Base-by-base conservation (phyloP, 2,329 filamentous ascomycete species). In the Mariannaea elegans region DNA sequence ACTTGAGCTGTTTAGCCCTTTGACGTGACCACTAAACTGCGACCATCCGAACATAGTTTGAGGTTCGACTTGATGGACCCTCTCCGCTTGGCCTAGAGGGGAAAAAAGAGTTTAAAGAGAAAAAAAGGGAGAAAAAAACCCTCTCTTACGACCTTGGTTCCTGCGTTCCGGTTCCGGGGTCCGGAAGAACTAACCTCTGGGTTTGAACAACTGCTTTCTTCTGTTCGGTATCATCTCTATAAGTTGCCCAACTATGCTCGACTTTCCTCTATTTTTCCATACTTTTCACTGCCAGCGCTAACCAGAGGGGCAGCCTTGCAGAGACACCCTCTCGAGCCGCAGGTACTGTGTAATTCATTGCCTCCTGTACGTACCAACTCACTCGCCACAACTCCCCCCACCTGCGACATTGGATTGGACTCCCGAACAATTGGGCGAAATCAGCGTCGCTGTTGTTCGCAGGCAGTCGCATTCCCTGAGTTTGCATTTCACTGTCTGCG, bases 251-350 rank as follows among this genome's bases (percentile, higher is more conserved):
- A n/a, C n/a, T n/a, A n/a, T n/a, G n/a, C n/a, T n/a, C n/a, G n/a
- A 8, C 24, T 46, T n/a, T 16, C 56, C 21, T n/a, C 21, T 36
- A 27, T 51, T 56, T 46, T 29, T 36, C 23, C 46, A 16, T 9
- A n/a, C 29, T 46, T 45, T 55, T 16, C 23, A 23, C 21, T 60
- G 57, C 57, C 39, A 45, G 57, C 52, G 46, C 57, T 51, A 60
- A 54, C 49, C 42, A 55, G 49, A n/a, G 45, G 45, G 19, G 7
- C 27, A 7, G 21, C 45, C 45, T 36, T 41, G 45, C 36, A 49
- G 31, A 14, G n/a, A n/a, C n/a, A n/a, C n/a, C n/a, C n/a, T 32
- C 29, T 27, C 29, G 21, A 23, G 27, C 39, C 12, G 27, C 27
- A 13, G 19, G 32, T 21, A 19, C n/a, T n/a, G n/a, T n/a, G n/a